Evolutionary conservation across 306 rosid genomes (phyloP), one percentile per base, ranked within the genome.

Genomic region (Casuarina cunninghamiana): DNA sequence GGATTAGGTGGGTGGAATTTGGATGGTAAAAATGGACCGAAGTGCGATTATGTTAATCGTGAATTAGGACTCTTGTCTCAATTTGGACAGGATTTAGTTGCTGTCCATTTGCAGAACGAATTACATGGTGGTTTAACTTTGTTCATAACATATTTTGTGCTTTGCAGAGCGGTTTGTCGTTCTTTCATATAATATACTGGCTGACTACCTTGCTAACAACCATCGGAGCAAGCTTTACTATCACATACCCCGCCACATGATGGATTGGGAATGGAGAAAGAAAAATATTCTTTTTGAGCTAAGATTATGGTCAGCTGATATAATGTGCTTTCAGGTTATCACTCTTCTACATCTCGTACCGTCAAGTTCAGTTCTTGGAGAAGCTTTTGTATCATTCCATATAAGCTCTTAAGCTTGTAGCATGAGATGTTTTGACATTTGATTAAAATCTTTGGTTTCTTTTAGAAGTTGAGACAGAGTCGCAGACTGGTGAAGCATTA

Each of bases 211-310:
- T 72, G 97, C 97, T 61, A 63, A 78, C 78, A 84, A 84, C 58
- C 97, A 95, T 81, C 83, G 91, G 82, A 63, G 42, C 63, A 80
- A 84, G 74, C 97, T 95, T 53, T 95, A 92, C 89, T 79, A 17
- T 83, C 97, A 93, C 77, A 83, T 95, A 76, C 99, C 97, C 42
- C 71, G 1, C 46, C 39, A 87, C 74, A 82, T 91, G 79, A 70
- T 95, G 90, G 90, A 88, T 53, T 95, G 99, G 97, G 87, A 86
- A 41, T 83, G 99, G 93, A 91, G 97, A 82, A 92, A 95, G 85
- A 80, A 70, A 10, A 91, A 75, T 11, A 76, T 95, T 75, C 7
- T 85, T 60, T 88, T 87, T 79, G 99, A 95, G 88, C 90, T 93
- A 60, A 90, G 97, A 69, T 81, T 85, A 77, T 95, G 99, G 97